Percentiles rank a stretch among this genome's conserved stretches.
Conservation (phyloP, 768 basidiomycete species). For the Leccinum ochraceum region DNA sequence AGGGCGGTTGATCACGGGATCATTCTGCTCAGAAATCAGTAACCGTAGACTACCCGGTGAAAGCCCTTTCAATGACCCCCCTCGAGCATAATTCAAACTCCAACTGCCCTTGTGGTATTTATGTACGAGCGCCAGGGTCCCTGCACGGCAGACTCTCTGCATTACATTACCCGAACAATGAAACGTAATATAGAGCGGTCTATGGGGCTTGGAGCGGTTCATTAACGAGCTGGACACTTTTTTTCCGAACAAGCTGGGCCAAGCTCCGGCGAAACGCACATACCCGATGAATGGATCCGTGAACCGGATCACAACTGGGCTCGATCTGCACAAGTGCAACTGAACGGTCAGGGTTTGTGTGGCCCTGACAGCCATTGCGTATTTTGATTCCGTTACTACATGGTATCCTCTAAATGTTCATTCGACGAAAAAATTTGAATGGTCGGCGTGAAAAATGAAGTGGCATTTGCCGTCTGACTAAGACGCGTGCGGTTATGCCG, state of each 20-base stretch:
- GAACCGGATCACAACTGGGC: too few species aligned
- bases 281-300: neutral
- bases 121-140: neutral
- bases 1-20: neutral
- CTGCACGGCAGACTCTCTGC: neutral
- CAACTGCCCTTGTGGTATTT: neutral
- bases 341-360: neutral
- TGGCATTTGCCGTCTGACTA: conserved; percentile 36
- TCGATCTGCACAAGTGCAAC: neutral
- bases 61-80: too few species aligned
- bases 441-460: conserved; percentile 11
- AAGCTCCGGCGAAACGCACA: neutral
- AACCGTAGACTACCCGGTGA: too few species aligned
- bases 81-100: neutral
- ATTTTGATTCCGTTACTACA: neutral
- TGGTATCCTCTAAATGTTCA: neutral
- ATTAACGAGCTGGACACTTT: neutral
- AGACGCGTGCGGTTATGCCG: conserved; percentile 22
- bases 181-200: neutral
- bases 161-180: neutral
- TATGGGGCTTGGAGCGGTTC: neutral
- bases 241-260: neutral
- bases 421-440: neutral
- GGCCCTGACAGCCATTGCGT: neutral
- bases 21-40: neutral